Conservation (phyloP, 257 asterid genomes). For the Jacaranda mimosifolia region DNA sequence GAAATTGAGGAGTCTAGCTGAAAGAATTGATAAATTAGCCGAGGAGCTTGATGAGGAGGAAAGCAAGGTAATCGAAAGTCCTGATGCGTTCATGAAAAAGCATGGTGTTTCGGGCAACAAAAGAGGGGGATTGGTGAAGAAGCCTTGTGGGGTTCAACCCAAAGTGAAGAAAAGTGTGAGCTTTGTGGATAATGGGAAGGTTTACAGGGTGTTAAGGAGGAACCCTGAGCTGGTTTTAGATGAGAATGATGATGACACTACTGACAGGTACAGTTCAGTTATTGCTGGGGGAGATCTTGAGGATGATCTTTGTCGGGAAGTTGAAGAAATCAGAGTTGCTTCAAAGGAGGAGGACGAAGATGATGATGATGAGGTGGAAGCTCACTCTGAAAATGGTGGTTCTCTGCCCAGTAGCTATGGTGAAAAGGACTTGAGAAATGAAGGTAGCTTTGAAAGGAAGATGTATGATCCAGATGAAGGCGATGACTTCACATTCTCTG, state of each 20-base stretch:
- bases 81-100: slow-evolving; percentile 26
- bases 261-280: slow-evolving; percentile 32
- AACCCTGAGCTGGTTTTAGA: slow-evolving; percentile 16
- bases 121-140: slow-evolving; percentile 33
- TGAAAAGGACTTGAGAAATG: slow-evolving; percentile 41
- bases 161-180: slow-evolving; percentile 63
- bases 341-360: slow-evolving; percentile 42
- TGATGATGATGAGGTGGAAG: slow-evolving; percentile 48
- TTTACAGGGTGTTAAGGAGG: slow-evolving; percentile 34
- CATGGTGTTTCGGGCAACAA: slow-evolving; percentile 30
- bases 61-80: slow-evolving; percentile 42
- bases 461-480: slow-evolving; percentile 31
- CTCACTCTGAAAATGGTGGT: slow-evolving; percentile 43
- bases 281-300: slow-evolving; percentile 36
- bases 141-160: slow-evolving; percentile 39
- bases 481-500: slow-evolving; percentile 44
- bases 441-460: slow-evolving; percentile 6
- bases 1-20: slow-evolving; percentile 45
- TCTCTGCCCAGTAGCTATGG: slow-evolving; percentile 47
- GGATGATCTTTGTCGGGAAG: slow-evolving; percentile 42
- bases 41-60: slow-evolving; percentile 54
- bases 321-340: slow-evolving; percentile 51
- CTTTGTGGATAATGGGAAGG: slow-evolving; percentile 59
- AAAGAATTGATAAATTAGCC: slow-evolving; percentile 50
- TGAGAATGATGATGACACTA: slow-evolving; percentile 36